phyloP scores from a whole-genome alignment of 441 rosid species.

The Mallotus japonicus region DNA sequence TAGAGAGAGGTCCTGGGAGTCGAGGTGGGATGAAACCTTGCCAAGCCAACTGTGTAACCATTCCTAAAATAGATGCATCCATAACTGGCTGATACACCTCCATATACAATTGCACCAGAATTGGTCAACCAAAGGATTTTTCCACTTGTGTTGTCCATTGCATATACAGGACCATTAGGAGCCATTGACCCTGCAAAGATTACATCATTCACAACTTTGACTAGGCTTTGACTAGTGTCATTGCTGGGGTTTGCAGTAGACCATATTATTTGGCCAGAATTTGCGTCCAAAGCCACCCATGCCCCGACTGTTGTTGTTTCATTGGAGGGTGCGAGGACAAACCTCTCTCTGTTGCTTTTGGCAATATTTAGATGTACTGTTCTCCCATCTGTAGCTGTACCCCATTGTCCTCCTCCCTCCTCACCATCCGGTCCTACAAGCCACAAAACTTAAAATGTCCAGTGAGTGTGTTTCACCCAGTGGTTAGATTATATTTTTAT shows the following conservation, averaged over 20 bases:
- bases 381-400: slow-evolving; percentile 41
- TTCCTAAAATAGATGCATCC: slow-evolving; percentile 49
- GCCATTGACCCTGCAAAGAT: slow-evolving; percentile 43
- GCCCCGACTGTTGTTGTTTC: slow-evolving; percentile 42
- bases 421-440: slow-evolving; percentile 41
- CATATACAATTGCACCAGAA: slow-evolving; percentile 42
- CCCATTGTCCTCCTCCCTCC: slow-evolving; percentile 40
- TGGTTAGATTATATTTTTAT: too few species aligned
- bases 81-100: slow-evolving; percentile 36
- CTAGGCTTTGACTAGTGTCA: slow-evolving; percentile 37
- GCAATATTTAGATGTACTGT: slow-evolving; percentile 39
- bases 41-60: slow-evolving; percentile 33
- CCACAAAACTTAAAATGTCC: slow-evolving; percentile 11
- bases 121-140: slow-evolving; percentile 37
- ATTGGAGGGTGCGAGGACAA: slow-evolving; percentile 35
- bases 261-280: slow-evolving; percentile 36
- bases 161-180: slow-evolving; percentile 40
- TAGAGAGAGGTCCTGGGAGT: slow-evolving; percentile 45
- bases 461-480: too few species aligned
- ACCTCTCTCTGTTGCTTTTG: slow-evolving; percentile 27
- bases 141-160: slow-evolving; percentile 38
- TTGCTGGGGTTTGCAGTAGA: slow-evolving; percentile 47
- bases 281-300: slow-evolving; percentile 47
- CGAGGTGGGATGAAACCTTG: slow-evolving; percentile 29
- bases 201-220: slow-evolving; percentile 33